Base-by-base conservation (phyloP, 78 protist species). In the Chrysochromulina tobinii region DNA sequence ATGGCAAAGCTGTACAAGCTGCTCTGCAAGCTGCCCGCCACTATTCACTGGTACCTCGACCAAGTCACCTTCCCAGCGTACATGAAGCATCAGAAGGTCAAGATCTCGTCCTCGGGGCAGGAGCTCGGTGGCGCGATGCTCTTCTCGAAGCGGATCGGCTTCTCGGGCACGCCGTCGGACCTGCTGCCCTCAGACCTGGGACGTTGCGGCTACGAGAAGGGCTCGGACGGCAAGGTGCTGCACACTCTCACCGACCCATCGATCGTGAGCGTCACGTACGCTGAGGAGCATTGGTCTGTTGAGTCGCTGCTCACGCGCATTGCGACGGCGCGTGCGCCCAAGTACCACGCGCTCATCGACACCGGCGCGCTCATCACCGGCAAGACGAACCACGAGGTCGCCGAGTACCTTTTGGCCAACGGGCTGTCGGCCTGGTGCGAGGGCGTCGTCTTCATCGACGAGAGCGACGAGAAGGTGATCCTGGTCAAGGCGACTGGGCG, bases 291-390 rank as follows among this genome's bases (percentile, higher is more conserved):
- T 27, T 91, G 93, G 93, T 81, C 88, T 11, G 93, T 91, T 18
- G 27, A 48, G 58, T 55, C 67, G 67, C 86, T 81, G 67, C 55
- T 81, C 23, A 50, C 57, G 14, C 38, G 1, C 5, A 50, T 92
- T 57, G 94, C 92, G 15, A 7, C 61, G 25, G 88, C 79, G 61
- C 38, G 38, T 38, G 38, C 0, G 58, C 95, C 90, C 7, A 92
- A 54, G 66, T 89, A 50, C 61, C 85, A 89, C 81, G 95, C 95
- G 11, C 93, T 94, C 83, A 92, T 94, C 84, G 96, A 94, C 92
- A 90, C 94, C 5, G 96, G 96, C 55, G 96, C 96, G 51, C 94
- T 94, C 72, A 84, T 91, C 88, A 90, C 95, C 15, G 95, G 95
- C 79, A 3, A 55, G 77, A 53, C 89, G 61, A 93, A 93, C 94